These are phyloP conservation scores for Vanrija pseudolonga DNA, from an alignment of 1,284 basidiomycete genomes.

Conservation along the genomic window DNA sequence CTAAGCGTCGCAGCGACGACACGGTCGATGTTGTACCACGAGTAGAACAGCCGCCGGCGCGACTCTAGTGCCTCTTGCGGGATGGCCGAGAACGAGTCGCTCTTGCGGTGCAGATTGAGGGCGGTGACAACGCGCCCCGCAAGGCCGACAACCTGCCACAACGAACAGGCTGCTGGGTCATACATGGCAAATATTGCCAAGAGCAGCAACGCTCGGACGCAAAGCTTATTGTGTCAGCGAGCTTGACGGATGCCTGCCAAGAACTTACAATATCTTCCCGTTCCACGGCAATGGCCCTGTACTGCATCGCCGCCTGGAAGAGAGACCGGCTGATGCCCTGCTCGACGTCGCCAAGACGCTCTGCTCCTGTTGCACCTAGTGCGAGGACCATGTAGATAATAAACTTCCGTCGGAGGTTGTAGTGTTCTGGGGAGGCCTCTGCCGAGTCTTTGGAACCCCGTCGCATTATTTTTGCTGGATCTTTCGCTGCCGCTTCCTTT, in stretches of 20 bases:
- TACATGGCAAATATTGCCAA: slow-evolving; percentile 26
- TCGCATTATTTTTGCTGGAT: too few relatives aligned
- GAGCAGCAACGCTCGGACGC: slow-evolving; percentile 27
- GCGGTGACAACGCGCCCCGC: slow-evolving; percentile 27
- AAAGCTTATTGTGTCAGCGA: slow-evolving; percentile 10
- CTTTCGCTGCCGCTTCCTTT: too few relatives aligned
- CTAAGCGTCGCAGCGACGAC: slow-evolving; percentile 26
- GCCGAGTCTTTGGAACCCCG: not conserved
- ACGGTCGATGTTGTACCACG: slow-evolving; percentile 37
- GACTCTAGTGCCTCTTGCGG: slow-evolving; percentile 18
- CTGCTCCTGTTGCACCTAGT: slow-evolving; percentile 21
- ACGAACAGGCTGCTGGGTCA: slow-evolving; percentile 23
- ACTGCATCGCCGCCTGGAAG: slow-evolving; percentile 18
- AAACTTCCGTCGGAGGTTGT: slow-evolving; percentile 24
- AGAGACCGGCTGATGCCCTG: slow-evolving; percentile 13
- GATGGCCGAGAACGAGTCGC: slow-evolving; percentile 9
- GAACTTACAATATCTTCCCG: slow-evolving; percentile 29
- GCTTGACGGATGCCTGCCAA: too few relatives aligned
- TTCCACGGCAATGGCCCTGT: slow-evolving; percentile 19
- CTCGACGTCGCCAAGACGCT: slow-evolving; percentile 20
- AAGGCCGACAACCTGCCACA: slow-evolving; percentile 31
- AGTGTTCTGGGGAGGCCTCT: not conserved
- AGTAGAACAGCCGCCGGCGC: slow-evolving; percentile 31
- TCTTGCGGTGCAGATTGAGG: slow-evolving; percentile 29
- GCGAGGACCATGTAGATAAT: slow-evolving; percentile 34